These are phyloP conservation scores for Erodium chrysanthum DNA, from an alignment of 441 rosid genomes.

Conservation along the genomic window DNA sequence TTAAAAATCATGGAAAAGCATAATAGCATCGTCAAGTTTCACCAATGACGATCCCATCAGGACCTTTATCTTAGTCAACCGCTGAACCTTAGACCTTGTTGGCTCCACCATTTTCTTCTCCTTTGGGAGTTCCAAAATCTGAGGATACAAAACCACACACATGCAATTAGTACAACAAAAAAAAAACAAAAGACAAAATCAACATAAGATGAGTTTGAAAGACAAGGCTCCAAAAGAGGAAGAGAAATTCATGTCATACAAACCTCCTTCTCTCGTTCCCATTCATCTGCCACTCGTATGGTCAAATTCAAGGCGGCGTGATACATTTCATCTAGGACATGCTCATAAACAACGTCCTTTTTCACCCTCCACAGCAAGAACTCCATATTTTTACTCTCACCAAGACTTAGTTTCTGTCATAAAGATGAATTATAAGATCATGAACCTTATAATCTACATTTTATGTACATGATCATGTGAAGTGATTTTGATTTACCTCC, in stretches of 20 bases:
- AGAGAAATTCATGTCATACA: slow-evolving; percentile 5
- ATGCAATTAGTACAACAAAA: background rate
- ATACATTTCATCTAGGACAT: slow-evolving; percentile 66
- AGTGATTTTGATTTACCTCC: slow-evolving; percentile 43
- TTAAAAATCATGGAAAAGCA: slow-evolving; percentile 72
- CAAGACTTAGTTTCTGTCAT: slow-evolving; percentile 46
- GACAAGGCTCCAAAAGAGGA: background rate
- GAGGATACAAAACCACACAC: slow-evolving; percentile 13
- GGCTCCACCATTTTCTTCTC: slow-evolving; percentile 31
- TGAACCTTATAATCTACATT: background rate
- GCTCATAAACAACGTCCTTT: slow-evolving; percentile 35
- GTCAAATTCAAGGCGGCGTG: slow-evolving; percentile 71
- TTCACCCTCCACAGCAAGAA: slow-evolving; percentile 74
- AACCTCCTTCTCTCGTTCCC: slow-evolving; percentile 62
- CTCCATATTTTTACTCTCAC: slow-evolving; percentile 26
- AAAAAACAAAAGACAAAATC: background rate
- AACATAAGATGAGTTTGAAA: background rate
- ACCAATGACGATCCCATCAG: slow-evolving; percentile 43
- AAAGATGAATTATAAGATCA: slow-evolving; percentile 2
- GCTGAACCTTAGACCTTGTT: slow-evolving; percentile 25
- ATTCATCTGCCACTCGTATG: slow-evolving; percentile 46
- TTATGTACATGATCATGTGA: background rate
- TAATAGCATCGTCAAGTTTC: slow-evolving; percentile 63
- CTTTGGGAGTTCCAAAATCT: slow-evolving; percentile 38
- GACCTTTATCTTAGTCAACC: slow-evolving; percentile 28